Percentiles rank a stretch among this genome's conserved stretches.
Evolutionary conservation across 371 early-diverging fungal genomes (phyloP).

Genomic region (Syncephalastrum monosporum): DNA sequence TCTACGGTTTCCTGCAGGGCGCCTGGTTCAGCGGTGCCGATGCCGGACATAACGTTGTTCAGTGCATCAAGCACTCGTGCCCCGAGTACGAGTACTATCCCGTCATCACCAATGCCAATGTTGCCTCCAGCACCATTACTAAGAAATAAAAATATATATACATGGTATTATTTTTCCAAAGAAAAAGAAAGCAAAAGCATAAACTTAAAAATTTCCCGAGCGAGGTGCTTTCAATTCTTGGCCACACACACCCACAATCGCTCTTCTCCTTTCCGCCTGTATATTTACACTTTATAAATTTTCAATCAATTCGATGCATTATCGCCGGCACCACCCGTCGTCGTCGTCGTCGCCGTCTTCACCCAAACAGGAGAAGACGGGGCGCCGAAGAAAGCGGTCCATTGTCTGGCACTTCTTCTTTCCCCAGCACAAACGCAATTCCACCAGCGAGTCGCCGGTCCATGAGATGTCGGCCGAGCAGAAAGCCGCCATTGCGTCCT

Average conservation of each 20-base stretch:
- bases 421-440: not conserved
- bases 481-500: too few relatives aligned
- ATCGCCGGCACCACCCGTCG: not conserved
- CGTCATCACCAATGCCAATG: slow-evolving; percentile 24
- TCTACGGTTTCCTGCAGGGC: slow-evolving; percentile 48
- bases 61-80: slow-evolving; percentile 31
- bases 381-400: too few relatives aligned
- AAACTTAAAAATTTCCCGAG: not conserved
- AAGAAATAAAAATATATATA: too few relatives aligned
- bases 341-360: not conserved
- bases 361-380: too few relatives aligned
- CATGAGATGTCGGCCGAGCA: too few relatives aligned
- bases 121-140: slow-evolving; percentile 6
- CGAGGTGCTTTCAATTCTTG: not conserved
- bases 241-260: not conserved
- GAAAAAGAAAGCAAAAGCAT: too few relatives aligned
- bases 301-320: not conserved
- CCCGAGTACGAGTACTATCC: slow-evolving; percentile 33
- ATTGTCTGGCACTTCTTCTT: not conserved
- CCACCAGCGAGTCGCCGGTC: too few relatives aligned
- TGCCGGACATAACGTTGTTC: slow-evolving; percentile 18
- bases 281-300: not conserved
- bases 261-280: not conserved
- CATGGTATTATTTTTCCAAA: too few relatives aligned
- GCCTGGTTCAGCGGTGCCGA: slow-evolving; percentile 44